Evolutionary conservation across 768 basidiomycete genomes (phyloP), one percentile per base, ranked within the genome.

Genomic region (Leucosporidium scottii): DNA sequence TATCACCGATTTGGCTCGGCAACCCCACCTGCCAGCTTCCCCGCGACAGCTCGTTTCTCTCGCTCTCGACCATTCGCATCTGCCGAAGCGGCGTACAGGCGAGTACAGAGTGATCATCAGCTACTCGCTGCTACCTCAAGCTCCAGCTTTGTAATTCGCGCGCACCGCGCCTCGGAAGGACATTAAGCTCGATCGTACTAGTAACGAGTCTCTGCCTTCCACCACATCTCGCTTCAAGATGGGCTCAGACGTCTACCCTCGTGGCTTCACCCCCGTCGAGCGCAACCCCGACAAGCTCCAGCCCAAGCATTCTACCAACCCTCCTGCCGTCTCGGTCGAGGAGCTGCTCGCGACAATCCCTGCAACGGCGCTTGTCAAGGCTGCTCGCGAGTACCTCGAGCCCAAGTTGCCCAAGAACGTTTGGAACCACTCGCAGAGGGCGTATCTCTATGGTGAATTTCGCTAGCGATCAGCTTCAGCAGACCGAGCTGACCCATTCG

Each of bases 281-380:
- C 78, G 83, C 62, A 81, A 83, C 71, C 82, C 83, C 13, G 82
- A 81, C 23, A 76, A 82, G 12, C 78, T 84, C n/a, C 82, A 84
- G 73, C 78, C 79, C 36, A 78, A 78, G 31, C 81, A 82, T 64
- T 81, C 81, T 30, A 82, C 81, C 18, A 81, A 81, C 30, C 78
- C 76, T 59, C 80, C 81, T 4, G 76, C 78, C 65, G 74, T 78
- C 62, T 80, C 82, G 30, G 79, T 82, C 71, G 80, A 82, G 62
- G 82, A 81, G 63, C 64, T 73, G 7, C 80, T 80, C 75, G 80
- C 83, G 60, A 79, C 81, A 10, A 64, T 83, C 47, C 83, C 83
- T 1, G 78, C 81, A 58, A 81, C 82, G 18, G 65, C 75, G 2
- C 74, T 84, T 13, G 79, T 80, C 23, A 74, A 73, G 27, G 76